Percentiles rank a stretch among this genome's conserved stretches.
These are phyloP conservation scores for Oxalis stricta DNA, from an alignment of 441 rosid species.

Conservation along the genomic window DNA sequence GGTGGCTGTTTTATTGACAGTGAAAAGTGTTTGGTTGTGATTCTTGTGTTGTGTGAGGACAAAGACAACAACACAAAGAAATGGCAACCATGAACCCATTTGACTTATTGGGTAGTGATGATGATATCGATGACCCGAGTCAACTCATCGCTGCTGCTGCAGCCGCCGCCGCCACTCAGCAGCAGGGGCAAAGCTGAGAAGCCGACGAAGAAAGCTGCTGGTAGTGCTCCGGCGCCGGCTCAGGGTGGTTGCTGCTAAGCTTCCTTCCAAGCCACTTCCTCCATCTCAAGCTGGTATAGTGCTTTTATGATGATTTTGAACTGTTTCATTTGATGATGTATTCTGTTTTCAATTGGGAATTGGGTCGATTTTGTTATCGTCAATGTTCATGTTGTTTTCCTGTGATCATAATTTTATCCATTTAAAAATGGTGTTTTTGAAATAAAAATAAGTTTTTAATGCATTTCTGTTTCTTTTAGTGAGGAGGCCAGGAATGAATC, in stretches of 20 bases:
- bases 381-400: no score
- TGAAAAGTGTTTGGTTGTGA: neutral
- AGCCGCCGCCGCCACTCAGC: slow-evolving; percentile 36
- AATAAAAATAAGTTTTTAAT: no score
- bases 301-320: neutral
- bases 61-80: neutral
- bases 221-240: slow-evolving; percentile 23
- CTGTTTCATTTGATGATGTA: neutral
- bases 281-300: slow-evolving; percentile 63
- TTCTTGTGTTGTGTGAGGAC: neutral
- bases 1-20: slow-evolving; percentile 19
- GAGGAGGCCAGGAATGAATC: slow-evolving; percentile 39
- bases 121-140: slow-evolving; percentile 55
- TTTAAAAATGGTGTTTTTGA: no score
- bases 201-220: slow-evolving; percentile 39
- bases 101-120: slow-evolving; percentile 64
- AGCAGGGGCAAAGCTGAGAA: slow-evolving; percentile 42
- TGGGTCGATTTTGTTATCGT: no score
- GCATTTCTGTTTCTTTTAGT: slow-evolving; percentile 11
- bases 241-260: slow-evolving; percentile 39
- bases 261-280: slow-evolving; percentile 57
- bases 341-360: neutral
- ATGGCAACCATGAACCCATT: slow-evolving; percentile 86
- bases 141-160: slow-evolving; percentile 43
- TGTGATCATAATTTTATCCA: no score